Evolutionary conservation across 2,329 filamentous ascomycete species (phyloP), one percentile per base, ranked within the genome.

Genomic region (Neonectria neomacrospora): DNA sequence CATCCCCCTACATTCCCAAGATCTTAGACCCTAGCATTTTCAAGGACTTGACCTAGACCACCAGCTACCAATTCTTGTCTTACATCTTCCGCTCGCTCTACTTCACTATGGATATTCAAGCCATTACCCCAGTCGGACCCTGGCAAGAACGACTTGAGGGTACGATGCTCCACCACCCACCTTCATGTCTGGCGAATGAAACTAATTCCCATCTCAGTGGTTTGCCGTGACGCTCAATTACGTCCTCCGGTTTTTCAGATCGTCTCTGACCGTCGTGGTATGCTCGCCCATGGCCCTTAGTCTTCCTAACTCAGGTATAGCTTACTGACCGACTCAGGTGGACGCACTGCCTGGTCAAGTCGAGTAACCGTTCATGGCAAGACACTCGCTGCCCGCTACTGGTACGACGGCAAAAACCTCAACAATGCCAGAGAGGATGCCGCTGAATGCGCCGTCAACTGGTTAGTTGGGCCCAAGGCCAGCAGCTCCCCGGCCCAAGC

Each of bases 401-500:
- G 93, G 93, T 97, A 97, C 80, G 94, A 96, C 78, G 93, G 93
- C 65, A 89, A 93, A 76, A 93, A 93, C 75, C 85, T 95, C 78
- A 88, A 94, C 82, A 96, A 96, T 74, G 93, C 93, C 62, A 90
- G 88, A 79, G 94, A 97, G 78, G 94, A 97, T 76, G 94, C 93
- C n/a, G 93, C 94, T 68, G 93, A 97, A 79, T 86, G 91, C 65
- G 93, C 93, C 26, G 78, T 91, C 64, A 86, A 83, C 73, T 86
- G 84, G 79, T 78, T 92, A 58, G 80, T 69, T 60, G 76, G 76
- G 53, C 80, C 79, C 51, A 78, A 66, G 12, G 50, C 57, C 20
- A 67, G 56, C 20, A 66, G 56, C 42, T 75, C 74, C 41, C 69
- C 67, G 10, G 67, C 61, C 18, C 71, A 71, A 37, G 63, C 66